Percentiles rank a stretch among this genome's conserved stretches.
phyloP scores from a whole-genome alignment of 352 stramenopile genomes.

The Phytopythium montanum region DNA sequence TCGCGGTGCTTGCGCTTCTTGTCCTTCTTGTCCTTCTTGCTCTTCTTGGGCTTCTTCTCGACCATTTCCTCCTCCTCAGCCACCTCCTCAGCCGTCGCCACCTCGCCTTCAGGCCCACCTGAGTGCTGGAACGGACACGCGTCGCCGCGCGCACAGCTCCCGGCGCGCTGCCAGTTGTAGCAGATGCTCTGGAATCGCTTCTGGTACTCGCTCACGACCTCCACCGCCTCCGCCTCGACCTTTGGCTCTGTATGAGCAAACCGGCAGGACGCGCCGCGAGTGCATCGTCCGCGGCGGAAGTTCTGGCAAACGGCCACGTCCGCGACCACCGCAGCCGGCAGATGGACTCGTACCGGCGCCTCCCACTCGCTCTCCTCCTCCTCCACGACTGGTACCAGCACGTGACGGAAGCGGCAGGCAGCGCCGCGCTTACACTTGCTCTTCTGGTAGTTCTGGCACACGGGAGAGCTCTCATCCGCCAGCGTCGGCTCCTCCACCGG shows the following conservation, averaged over 20 bases:
- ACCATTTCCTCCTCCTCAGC: neutral
- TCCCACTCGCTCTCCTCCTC: slow-evolving; percentile 13
- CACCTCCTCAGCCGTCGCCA: neutral
- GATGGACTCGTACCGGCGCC: slow-evolving; percentile 29
- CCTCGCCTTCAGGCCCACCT: neutral
- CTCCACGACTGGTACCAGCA: slow-evolving; percentile 14
- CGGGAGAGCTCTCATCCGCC: slow-evolving; percentile 40
- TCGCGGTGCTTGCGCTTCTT: slow-evolving; percentile 12
- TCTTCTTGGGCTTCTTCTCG: slow-evolving; percentile 8
- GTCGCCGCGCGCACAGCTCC: slow-evolving; percentile 34
- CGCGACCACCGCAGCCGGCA: slow-evolving; percentile 33
- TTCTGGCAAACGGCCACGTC: slow-evolving; percentile 50
- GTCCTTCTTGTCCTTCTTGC: slow-evolving; percentile 18
- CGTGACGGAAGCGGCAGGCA: slow-evolving; percentile 59
- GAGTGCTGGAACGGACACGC: slow-evolving; percentile 54
- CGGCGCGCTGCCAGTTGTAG: slow-evolving; percentile 57
- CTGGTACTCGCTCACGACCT: slow-evolving; percentile 59
- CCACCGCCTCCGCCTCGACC: slow-evolving; percentile 27
- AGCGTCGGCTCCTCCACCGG: slow-evolving; percentile 28
- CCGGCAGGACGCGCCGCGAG: slow-evolving; percentile 44
- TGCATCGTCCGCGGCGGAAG: slow-evolving; percentile 39
- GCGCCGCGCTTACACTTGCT: slow-evolving; percentile 64
- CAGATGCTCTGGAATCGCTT: slow-evolving; percentile 63
- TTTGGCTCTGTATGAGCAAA: slow-evolving; percentile 46
- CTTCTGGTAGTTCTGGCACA: slow-evolving; percentile 68